Evolutionary conservation across 208 protist species (phyloP).

Genomic region (Wallacemonas collosoma): DNA sequence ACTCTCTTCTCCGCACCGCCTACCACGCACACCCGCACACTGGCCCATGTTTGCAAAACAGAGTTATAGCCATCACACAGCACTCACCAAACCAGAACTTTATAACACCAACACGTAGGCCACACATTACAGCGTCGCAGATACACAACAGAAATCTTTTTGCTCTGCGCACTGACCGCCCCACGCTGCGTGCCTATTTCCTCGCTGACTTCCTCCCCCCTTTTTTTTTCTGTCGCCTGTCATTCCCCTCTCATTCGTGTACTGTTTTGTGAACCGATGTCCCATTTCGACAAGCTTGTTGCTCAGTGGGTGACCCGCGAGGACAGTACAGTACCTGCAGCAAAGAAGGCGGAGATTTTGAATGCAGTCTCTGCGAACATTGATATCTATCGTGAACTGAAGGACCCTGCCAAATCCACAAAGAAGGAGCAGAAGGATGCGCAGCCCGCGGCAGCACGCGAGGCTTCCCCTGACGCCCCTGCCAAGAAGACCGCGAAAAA

Average conservation of each 20-base stretch:
- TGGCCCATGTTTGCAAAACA: too few species aligned
- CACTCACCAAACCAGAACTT: too few species aligned
- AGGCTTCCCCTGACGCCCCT: background rate
- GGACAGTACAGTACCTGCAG: conserved; percentile 25
- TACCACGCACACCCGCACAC: too few species aligned
- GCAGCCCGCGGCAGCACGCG: background rate
- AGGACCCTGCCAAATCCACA: conserved; percentile 19
- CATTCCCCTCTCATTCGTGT: too few species aligned
- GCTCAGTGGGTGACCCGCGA: conserved; percentile 48
- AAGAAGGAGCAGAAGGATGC: background rate
- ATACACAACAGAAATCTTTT: too few species aligned
- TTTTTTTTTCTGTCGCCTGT: background rate
- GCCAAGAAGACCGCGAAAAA: conserved; percentile 19
- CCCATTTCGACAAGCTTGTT: conserved; percentile 72
- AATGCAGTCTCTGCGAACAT: conserved; percentile 46
- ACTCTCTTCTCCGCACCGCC: too few species aligned
- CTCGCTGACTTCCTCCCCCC: background rate
- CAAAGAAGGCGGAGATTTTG: conserved; percentile 47
- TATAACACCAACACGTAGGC: too few species aligned
- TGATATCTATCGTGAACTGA: conserved; percentile 48
- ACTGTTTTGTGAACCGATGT: conserved; percentile 36
- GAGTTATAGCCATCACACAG: too few species aligned
- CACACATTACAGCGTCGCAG: too few species aligned
- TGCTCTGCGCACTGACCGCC: too few species aligned
- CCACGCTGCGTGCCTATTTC: too few species aligned